Evolutionary conservation across 352 stramenopile genomes (phyloP).

Genomic region (Stephanocyclus meneghinianus): DNA sequence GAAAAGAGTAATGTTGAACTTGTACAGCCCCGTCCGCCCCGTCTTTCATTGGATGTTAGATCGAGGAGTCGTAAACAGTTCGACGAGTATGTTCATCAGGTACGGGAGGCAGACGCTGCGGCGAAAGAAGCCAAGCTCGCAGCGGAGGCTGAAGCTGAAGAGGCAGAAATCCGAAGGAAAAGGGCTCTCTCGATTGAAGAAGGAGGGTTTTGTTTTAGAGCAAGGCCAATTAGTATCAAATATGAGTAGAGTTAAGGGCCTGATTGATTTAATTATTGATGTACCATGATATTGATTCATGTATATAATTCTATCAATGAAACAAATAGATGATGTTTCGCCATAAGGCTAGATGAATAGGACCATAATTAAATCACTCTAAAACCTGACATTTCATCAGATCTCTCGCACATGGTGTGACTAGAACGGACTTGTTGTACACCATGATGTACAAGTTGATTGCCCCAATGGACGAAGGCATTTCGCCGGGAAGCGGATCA

Average conservation of each 20-base stretch:
- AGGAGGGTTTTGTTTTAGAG: slow-evolving; percentile 32
- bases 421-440: too few relatives aligned
- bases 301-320: too few relatives aligned
- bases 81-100: slow-evolving; percentile 16
- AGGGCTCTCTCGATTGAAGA: slow-evolving; percentile 22
- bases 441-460: too few relatives aligned
- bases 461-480: too few relatives aligned
- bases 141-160: slow-evolving; percentile 18
- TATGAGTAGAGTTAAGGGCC: not conserved
- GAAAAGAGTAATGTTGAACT: not conserved
- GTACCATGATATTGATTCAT: too few relatives aligned
- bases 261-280: too few relatives aligned
- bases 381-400: too few relatives aligned
- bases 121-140: slow-evolving; percentile 6
- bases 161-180: slow-evolving; percentile 30
- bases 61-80: slow-evolving; percentile 23
- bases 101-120: not conserved
- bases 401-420: too few relatives aligned
- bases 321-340: too few relatives aligned
- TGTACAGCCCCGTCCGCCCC: slow-evolving; percentile 14
- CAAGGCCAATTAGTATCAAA: slow-evolving; percentile 6
- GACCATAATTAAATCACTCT: too few relatives aligned
- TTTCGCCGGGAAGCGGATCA: too few relatives aligned
- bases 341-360: too few relatives aligned
- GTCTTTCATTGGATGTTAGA: slow-evolving; percentile 26